Percentiles rank a stretch among this genome's conserved stretches.
phyloP scores from a whole-genome alignment of 192 early-diverging fungal species.

The Coemansia sp. region DNA sequence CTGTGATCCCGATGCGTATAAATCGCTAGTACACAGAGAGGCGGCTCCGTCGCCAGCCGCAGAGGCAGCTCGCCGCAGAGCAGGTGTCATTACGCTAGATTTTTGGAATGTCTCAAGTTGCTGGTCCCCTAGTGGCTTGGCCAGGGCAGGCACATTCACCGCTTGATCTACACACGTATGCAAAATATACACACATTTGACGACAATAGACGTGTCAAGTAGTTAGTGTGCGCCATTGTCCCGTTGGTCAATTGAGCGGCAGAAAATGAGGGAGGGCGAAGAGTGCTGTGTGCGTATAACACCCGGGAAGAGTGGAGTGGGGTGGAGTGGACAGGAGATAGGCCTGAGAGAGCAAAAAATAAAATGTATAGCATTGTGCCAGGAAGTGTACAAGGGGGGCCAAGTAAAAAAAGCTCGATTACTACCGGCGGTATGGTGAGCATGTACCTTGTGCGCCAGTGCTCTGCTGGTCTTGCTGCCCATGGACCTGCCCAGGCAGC shows the following conservation, averaged over 20 bases:
- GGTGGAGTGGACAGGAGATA: not conserved
- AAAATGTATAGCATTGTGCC: not conserved
- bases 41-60: not conserved
- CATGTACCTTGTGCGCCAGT: conserved; percentile 10
- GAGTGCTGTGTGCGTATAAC: not conserved
- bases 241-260: not conserved
- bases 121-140: not conserved
- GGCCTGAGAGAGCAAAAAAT: not conserved
- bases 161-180: not conserved
- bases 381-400: not conserved
- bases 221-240: not conserved
- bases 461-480: not conserved
- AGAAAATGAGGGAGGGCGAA: not conserved
- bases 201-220: not conserved
- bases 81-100: not conserved
- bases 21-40: not conserved
- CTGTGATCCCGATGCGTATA: not conserved
- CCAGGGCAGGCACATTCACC: not conserved
- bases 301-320: not conserved
- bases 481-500: not conserved
- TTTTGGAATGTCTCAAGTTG: not conserved
- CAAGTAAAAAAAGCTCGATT: not conserved
- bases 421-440: conserved; percentile 5
- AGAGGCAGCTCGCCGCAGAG: conserved; percentile 2
- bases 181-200: not conserved